Evolutionary conservation across 257 asterid genomes (phyloP).

Genomic region (Primulina eburnea): DNA sequence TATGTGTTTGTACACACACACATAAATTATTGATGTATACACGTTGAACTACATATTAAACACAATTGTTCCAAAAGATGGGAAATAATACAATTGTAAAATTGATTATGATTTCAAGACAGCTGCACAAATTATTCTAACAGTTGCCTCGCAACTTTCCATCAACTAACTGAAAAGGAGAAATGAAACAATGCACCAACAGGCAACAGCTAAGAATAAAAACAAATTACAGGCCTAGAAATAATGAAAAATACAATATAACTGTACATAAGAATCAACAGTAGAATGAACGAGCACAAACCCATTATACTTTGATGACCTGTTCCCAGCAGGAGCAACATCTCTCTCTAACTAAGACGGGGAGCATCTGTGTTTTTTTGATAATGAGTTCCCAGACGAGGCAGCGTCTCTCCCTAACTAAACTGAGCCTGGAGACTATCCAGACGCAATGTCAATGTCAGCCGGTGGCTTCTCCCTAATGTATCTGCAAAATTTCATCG

Average conservation of each 20-base stretch:
- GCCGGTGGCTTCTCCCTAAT: slow-evolving; percentile 28
- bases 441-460: slow-evolving; percentile 28
- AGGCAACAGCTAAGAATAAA: neutral
- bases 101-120: neutral
- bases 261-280: neutral
- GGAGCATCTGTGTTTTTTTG: neutral
- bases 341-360: neutral
- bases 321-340: neutral
- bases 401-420: neutral
- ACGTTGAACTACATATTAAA: neutral
- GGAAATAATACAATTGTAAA: neutral
- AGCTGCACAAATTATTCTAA: neutral
- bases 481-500: slow-evolving; percentile 60
- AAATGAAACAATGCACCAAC: neutral
- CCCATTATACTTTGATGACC: neutral
- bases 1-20: no score
- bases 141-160: neutral
- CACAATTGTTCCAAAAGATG: neutral
- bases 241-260: neutral
- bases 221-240: neutral
- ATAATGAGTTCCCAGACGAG: neutral
- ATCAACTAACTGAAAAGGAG: neutral
- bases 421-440: slow-evolving; percentile 11
- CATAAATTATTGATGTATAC: no score
- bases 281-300: neutral